phyloP scores from a whole-genome alignment of 371 early-diverging fungal species.

The Circinella minor region DNA sequence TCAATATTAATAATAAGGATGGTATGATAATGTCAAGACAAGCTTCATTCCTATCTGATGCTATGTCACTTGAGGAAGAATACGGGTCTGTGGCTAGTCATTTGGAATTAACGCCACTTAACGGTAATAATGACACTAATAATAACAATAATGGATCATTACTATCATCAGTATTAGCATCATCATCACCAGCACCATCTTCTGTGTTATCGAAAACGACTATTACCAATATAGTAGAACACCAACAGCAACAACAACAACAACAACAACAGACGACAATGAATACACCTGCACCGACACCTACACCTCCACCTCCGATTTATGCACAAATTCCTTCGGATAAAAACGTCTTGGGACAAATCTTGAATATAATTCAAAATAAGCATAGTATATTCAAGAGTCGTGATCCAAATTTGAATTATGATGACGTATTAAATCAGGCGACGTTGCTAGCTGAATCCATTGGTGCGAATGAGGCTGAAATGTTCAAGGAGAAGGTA shows the following conservation, averaged over 20 bases:
- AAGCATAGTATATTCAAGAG: slow-evolving; percentile 27
- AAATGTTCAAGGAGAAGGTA: slow-evolving; percentile 32
- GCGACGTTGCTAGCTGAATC: slow-evolving; percentile 35
- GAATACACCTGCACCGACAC: neutral
- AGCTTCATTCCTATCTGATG: neutral
- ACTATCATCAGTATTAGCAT: no score
- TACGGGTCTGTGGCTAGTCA: neutral
- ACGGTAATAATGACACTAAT: neutral
- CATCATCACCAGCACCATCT: neutral
- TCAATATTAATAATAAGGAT: no score
- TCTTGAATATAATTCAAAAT: slow-evolving; percentile 21
- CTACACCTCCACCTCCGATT: neutral
- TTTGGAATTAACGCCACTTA: neutral
- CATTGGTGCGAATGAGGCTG: slow-evolving; percentile 31
- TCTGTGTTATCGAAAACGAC: neutral
- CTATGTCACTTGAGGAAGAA: slow-evolving; percentile 2
- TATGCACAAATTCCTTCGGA: slow-evolving; percentile 1
- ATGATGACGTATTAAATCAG: slow-evolving; percentile 24
- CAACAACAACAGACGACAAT: neutral
- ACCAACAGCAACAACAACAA: neutral
- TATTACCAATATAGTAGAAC: neutral
- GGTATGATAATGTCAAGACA: neutral
- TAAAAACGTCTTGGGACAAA: slow-evolving; percentile 1
- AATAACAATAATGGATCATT: no score
- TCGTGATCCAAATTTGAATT: slow-evolving; percentile 23